Base-by-base conservation (phyloP, 1,284 basidiomycete species). In the Trichosporon coremiiforme region DNA sequence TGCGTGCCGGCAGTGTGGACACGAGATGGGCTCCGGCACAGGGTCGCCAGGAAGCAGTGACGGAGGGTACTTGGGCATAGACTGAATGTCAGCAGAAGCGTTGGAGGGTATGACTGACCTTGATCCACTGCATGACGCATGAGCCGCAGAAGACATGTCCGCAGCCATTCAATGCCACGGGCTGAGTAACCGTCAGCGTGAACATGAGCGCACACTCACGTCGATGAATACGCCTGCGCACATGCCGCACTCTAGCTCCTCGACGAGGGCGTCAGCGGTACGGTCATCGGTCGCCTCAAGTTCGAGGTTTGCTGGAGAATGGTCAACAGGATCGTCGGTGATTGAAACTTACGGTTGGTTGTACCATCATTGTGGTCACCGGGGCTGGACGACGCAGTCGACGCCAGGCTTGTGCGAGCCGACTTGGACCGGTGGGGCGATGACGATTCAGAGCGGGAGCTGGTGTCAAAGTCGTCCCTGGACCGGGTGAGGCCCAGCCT, bases 1-100 rank as follows among this genome's bases (percentile, higher is more conserved):
- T 0, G 72, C 20, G 63, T 72, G 65, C 9, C 74, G 72, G 63
- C 74, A 75, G 55, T 75, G 74, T 1, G 74, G 74, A 31, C 74
- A 75, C 0, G 72, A 68, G 45, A 74, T 64, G 47, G 74, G 74
- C 81, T 93, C 92, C 13, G 94, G 87, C 20, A 89, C 87, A 69
- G 93, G 86, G 78, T 88, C 85, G 13, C 89, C 87, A 4, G 92
- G 92, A 33, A 94, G 87, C 63, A 86, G 86, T 80, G 92, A 91
- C 33, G 88, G 88, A 53, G 93, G 86, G 80, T 93, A 90, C 13
- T 87, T 88, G 20, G 91, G 91, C 71, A 93, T 84, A 63, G 74
- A 71, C 74, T 75, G 68, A 15, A n/a, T n/a, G 66, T 65, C 25
- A 66, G 63, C 47, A 31, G 2, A 25, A n/a, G 53, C 12, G 22